These are phyloP conservation scores for Abelmoschus esculentus DNA, from an alignment of 345 rosid species.

Conservation along the genomic window DNA sequence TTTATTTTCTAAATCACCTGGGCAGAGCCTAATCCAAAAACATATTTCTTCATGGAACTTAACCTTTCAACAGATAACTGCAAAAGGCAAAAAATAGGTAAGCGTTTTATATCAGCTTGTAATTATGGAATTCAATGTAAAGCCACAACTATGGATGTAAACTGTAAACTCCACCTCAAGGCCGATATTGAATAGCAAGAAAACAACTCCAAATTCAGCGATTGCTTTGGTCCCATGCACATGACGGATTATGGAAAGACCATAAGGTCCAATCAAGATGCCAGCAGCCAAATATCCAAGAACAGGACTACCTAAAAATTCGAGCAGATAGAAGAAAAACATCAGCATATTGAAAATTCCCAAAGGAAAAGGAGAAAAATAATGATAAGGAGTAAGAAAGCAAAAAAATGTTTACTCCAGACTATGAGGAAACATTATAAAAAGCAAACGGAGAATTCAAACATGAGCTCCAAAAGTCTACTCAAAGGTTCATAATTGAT, in stretches of 20 bases:
- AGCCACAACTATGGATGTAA: conserved; percentile 11
- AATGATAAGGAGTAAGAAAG: not conserved
- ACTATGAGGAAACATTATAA: conserved; percentile 2
- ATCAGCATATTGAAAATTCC: conserved; percentile 17
- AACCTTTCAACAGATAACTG: conserved; percentile 99
- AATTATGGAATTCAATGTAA: conserved; percentile 16
- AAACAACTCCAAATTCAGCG: conserved; percentile 99
- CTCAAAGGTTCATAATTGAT: conserved; percentile 3
- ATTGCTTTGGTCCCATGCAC: conserved; percentile 97
- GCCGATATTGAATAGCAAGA: conserved; percentile 93
- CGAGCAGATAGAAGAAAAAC: conserved; percentile 27
- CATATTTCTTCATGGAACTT: conserved; percentile 99
- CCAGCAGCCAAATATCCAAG: conserved; percentile 99
- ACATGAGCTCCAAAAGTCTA: conserved; percentile 1
- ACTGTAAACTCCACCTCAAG: conserved; percentile 65
- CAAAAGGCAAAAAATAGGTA: conserved; percentile 24
- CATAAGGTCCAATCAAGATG: conserved; percentile 95
- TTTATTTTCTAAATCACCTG: conserved; percentile 49
- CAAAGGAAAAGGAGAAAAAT: not conserved
- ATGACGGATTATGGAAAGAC: conserved; percentile 93
- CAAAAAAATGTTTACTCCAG: not conserved
- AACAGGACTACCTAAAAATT: conserved; percentile 90
- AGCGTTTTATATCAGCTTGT: conserved; percentile 14
- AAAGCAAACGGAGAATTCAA: conserved; percentile 6
- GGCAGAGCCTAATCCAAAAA: conserved; percentile 92